Evolutionary conservation across 2,329 filamentous ascomycete genomes (phyloP).

Genomic region (Nothophoma quercina): DNA sequence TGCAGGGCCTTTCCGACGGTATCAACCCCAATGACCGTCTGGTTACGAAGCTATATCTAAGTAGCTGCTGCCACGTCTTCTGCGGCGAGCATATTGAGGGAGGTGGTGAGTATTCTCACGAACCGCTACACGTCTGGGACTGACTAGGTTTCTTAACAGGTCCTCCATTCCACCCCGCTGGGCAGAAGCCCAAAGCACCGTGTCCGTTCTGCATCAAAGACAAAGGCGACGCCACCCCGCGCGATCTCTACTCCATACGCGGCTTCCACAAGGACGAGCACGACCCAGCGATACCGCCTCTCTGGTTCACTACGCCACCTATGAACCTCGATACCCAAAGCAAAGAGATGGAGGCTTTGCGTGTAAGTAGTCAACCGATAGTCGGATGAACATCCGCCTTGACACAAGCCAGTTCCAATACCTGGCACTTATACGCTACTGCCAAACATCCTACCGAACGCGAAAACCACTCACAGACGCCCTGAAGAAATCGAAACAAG

Average conservation of each 20-base stretch:
- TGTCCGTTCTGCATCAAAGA: conserved; percentile 56
- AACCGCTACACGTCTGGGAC: background rate
- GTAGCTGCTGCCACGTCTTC: conserved; percentile 58
- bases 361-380: conserved; percentile 37
- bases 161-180: conserved; percentile 55
- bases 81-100: conserved; percentile 58
- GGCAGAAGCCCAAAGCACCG: conserved; percentile 50
- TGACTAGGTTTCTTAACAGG: conserved; percentile 39
- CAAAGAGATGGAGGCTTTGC: conserved; percentile 52
- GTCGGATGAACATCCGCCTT: conserved; percentile 11
- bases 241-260: conserved; percentile 55
- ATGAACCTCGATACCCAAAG: conserved; percentile 48
- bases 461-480: conserved; percentile 27
- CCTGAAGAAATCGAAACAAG: conserved; percentile 29
- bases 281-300: conserved; percentile 53
- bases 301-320: conserved; percentile 56
- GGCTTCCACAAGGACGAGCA: conserved; percentile 53
- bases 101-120: conserved; percentile 52
- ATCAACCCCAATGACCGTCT: conserved; percentile 47
- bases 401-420: conserved; percentile 57
- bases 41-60: conserved; percentile 57
- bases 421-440: conserved; percentile 38
- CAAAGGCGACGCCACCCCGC: conserved; percentile 43
- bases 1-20: conserved; percentile 48
- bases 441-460: conserved; percentile 29